Conservation (phyloP, 768 basidiomycete genomes). For the Rhodocollybia butyracea region DNA sequence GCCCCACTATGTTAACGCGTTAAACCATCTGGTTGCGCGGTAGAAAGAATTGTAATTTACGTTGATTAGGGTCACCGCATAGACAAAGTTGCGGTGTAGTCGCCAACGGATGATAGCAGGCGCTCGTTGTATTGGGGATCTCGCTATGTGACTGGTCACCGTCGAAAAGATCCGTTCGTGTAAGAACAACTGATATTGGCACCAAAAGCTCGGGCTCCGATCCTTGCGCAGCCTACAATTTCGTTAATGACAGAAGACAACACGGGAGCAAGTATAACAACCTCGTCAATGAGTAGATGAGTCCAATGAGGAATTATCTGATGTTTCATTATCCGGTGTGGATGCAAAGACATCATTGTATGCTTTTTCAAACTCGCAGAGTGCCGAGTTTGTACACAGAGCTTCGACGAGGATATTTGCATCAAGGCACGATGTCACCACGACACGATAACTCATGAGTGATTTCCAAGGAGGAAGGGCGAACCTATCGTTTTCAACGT, state of each 20-base stretch:
- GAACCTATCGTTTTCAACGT: conserved; percentile 44
- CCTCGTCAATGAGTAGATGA: conserved; percentile 51
- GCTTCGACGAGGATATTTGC: conserved; percentile 41
- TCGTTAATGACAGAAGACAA: neutral
- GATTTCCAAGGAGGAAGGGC: conserved; percentile 43
- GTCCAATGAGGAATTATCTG: conserved; percentile 42
- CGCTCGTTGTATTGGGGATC: neutral
- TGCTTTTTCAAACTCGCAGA: conserved; percentile 40
- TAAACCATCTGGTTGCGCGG: neutral
- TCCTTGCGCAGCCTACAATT: conserved; percentile 46
- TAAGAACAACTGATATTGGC: conserved; percentile 45
- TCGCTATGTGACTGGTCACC: neutral
- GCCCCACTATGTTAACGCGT: conserved; percentile 36
- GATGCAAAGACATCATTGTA: conserved; percentile 34
- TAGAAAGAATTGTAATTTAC: conserved; percentile 24
- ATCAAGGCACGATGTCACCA: conserved; percentile 45
- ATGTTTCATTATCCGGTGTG: conserved; percentile 28
- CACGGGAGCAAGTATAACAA: conserved; percentile 9
- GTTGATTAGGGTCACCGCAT: conserved; percentile 51
- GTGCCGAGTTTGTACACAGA: conserved; percentile 38
- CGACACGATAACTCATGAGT: conserved; percentile 44
- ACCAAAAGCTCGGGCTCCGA: conserved; percentile 49
- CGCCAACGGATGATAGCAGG: conserved; percentile 7
- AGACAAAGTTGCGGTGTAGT: conserved; percentile 43
- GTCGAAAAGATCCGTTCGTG: conserved; percentile 16